Evolutionary conservation across 2,329 filamentous ascomycete genomes (phyloP).

Genomic region (Colletotrichum theobromicola): DNA sequence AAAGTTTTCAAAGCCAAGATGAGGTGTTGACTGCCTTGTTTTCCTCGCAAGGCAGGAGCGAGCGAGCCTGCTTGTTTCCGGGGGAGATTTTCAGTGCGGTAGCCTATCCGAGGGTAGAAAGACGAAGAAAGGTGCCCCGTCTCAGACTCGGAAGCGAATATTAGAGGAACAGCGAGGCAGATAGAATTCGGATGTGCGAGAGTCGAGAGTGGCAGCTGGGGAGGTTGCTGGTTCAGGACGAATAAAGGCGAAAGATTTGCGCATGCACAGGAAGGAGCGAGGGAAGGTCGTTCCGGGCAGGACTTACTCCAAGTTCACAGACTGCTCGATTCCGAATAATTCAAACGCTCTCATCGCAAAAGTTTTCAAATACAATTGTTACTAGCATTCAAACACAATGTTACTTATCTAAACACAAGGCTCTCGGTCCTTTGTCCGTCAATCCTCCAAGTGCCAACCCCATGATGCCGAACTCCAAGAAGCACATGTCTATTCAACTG

Average conservation of each 20-base stretch:
- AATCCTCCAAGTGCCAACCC: background rate
- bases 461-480: background rate
- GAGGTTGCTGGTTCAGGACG: background rate
- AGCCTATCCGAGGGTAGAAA: fast-evolving
- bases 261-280: background rate
- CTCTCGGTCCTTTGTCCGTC: background rate
- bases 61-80: background rate
- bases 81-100: no score
- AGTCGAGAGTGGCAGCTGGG: fast-evolving
- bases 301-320: background rate
- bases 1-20: background rate
- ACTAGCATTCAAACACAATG: background rate
- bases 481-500: background rate
- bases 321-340: fast-evolving
- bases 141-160: fast-evolving
- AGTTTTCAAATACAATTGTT: background rate
- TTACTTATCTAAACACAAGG: background rate
- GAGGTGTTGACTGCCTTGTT: fast-evolving
- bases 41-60: background rate
- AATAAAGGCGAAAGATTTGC: no score
- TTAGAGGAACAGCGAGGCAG: fast-evolving
- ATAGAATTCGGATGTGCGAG: background rate
- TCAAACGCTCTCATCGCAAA: background rate
- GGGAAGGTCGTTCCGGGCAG: fast-evolving
- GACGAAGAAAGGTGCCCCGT: fast-evolving